Conservation (phyloP, 139 green algal species). For the Coelastrella sp. region DNA sequence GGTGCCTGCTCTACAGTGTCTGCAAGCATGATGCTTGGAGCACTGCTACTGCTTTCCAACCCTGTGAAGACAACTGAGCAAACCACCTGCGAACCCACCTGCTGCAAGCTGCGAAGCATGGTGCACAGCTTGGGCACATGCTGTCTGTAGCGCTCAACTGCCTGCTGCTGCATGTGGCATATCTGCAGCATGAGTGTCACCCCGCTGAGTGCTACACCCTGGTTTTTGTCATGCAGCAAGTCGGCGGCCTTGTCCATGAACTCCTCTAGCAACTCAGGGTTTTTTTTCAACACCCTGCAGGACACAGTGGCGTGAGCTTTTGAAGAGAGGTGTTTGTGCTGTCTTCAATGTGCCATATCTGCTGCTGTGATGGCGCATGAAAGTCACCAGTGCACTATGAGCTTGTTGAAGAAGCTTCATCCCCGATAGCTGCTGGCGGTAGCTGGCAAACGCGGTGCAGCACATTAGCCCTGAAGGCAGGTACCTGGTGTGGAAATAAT, state of each 20-base stretch:
- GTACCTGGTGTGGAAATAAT: no score
- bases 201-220: constrained; percentile 89
- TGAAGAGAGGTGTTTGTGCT: no score
- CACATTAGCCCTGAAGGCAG: no score
- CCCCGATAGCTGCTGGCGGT: no score
- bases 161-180: not conserved
- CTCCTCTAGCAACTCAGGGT: constrained; percentile 92
- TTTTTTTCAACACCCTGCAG: constrained; percentile 89
- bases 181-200: constrained; percentile 84
- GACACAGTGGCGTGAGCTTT: not conserved
- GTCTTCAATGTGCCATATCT: no score
- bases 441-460: no score
- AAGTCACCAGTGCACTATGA: no score
- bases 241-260: constrained; percentile 80
- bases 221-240: constrained; percentile 91
- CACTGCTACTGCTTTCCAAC: no score
- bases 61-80: no score
- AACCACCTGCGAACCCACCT: constrained; percentile 29
- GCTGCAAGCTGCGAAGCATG: constrained; percentile 75
- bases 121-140: constrained; percentile 80
- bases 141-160: constrained; percentile 24
- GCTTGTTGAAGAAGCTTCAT: no score
- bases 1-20: not conserved
- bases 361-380: no score
- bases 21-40: no score